These are phyloP conservation scores for Escallonia herrerae DNA, from an alignment of 129 eudicot genomes.

Conservation along the genomic window DNA sequence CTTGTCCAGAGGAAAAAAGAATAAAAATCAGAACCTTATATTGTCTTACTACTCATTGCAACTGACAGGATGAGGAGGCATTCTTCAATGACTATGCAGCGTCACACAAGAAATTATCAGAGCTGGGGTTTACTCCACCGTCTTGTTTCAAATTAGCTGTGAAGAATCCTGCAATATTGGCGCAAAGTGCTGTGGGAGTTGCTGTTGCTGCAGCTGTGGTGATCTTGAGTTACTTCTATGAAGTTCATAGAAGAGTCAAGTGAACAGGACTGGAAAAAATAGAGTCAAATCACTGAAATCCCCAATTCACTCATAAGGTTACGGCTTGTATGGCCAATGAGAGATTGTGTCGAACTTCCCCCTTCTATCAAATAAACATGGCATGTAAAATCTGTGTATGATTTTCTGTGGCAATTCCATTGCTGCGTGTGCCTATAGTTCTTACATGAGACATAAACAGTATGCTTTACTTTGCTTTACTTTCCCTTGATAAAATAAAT, in stretches of 20 bases:
- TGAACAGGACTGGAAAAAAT: background rate
- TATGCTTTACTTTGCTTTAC: too few relatives aligned
- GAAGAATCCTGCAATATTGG: conserved; percentile 23
- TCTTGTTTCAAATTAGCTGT: conserved; percentile 5
- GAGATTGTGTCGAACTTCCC: too few relatives aligned
- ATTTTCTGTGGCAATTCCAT: too few relatives aligned
- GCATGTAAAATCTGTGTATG: too few relatives aligned
- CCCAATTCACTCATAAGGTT: too few relatives aligned
- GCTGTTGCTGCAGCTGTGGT: conserved; percentile 63
- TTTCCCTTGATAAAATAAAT: too few relatives aligned
- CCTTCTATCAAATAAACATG: too few relatives aligned
- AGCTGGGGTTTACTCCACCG: conserved; percentile 80
- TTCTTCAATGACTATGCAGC: conserved; percentile 87
- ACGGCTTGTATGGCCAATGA: too few relatives aligned
- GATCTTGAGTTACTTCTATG: conserved; percentile 57
- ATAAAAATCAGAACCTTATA: background rate
- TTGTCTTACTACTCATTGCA: background rate
- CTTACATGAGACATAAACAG: too few relatives aligned
- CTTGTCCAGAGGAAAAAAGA: too few relatives aligned
- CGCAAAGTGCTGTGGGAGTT: conserved; percentile 39
- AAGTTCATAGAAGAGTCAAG: conserved; percentile 34
- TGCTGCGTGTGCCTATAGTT: too few relatives aligned
- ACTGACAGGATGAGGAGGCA: conserved; percentile 75
- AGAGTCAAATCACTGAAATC: too few relatives aligned
- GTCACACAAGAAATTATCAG: conserved; percentile 94